Conservation (phyloP, 495 filamentous ascomycete species). For the Aspergillus incahuasiensis region DNA sequence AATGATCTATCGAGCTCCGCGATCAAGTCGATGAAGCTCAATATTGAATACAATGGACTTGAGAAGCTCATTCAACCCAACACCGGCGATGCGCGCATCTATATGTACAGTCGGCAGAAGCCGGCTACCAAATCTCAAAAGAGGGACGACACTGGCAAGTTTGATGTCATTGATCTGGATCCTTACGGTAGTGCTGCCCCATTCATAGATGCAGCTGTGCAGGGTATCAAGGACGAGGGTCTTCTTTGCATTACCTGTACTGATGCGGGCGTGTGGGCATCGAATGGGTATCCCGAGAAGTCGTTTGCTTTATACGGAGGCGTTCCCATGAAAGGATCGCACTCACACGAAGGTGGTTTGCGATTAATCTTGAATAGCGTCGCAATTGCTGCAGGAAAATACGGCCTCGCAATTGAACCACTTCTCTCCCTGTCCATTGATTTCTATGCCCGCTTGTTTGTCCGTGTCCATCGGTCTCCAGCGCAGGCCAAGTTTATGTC, state of each 20-base stretch:
- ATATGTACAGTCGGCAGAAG: slow-evolving; percentile 73
- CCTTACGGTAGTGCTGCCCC: slow-evolving; percentile 90
- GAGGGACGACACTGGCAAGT: slow-evolving; percentile 34
- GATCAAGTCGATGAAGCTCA: slow-evolving; percentile 72
- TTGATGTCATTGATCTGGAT: slow-evolving; percentile 94
- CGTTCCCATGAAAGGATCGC: slow-evolving; percentile 71
- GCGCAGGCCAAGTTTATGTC: slow-evolving; percentile 83
- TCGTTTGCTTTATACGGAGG: slow-evolving; percentile 88
- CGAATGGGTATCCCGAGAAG: slow-evolving; percentile 89
- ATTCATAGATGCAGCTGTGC: slow-evolving; percentile 86
- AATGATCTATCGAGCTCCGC: slow-evolving; percentile 82
- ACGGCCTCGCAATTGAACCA: slow-evolving; percentile 89
- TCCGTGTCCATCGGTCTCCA: slow-evolving; percentile 72
- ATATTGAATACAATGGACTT: slow-evolving; percentile 76
- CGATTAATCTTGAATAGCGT: slow-evolving; percentile 78
- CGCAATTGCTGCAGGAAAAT: slow-evolving; percentile 71
- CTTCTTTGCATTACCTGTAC: slow-evolving; percentile 95
- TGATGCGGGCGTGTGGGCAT: slow-evolving; percentile 90
- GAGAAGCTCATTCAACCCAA: slow-evolving; percentile 63
- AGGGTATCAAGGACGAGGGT: slow-evolving; percentile 77
- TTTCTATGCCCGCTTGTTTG: slow-evolving; percentile 89
- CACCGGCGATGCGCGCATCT: slow-evolving; percentile 77
- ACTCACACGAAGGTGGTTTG: slow-evolving; percentile 85
- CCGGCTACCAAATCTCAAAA: slow-evolving; percentile 1
- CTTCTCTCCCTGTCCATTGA: slow-evolving; percentile 90